A percentile compares a stretch with the other conserved stretches of the same genome.
Evolutionary conservation across 2,329 filamentous ascomycete genomes (phyloP).

Genomic region (Ophiobolus disseminans): DNA sequence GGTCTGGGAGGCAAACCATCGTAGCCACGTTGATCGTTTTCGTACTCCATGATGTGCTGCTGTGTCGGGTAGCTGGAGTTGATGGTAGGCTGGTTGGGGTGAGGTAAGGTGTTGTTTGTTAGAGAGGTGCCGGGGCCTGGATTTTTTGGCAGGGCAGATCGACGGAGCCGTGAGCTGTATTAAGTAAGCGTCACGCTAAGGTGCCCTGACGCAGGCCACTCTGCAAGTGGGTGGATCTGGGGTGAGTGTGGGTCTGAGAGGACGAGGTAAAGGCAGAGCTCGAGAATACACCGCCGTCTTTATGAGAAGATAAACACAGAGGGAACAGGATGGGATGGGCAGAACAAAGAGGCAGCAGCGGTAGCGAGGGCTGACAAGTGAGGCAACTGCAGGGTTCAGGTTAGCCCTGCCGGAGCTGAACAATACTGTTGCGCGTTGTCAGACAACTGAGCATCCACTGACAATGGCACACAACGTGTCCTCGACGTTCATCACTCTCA

Average conservation of each 20-base stretch:
- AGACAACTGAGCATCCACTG: neutral
- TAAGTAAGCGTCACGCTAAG: constrained; percentile 40
- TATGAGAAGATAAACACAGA: neutral
- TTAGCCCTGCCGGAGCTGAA: constrained; percentile 13
- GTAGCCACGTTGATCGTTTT: constrained; percentile 70
- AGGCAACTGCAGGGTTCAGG: constrained; percentile 22
- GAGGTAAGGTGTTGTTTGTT: constrained; percentile 34
- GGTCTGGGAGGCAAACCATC: constrained; percentile 61
- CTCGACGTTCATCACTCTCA: too few species aligned
- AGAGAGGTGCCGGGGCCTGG: constrained; percentile 27
- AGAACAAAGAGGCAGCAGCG: constrained; percentile 13
- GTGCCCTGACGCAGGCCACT: constrained; percentile 18
- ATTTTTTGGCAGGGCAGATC: constrained; percentile 45
- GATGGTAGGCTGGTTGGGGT: constrained; percentile 21
- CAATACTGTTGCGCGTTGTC: neutral
- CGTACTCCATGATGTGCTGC: constrained; percentile 67
- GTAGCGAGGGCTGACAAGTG: constrained; percentile 12
- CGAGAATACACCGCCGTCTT: constrained; percentile 6
- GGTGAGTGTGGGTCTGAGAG: constrained; percentile 1
- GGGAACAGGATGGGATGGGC: neutral
- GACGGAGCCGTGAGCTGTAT: constrained; percentile 37
- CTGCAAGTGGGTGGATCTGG: constrained; percentile 31
- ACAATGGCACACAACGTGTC: too few species aligned
- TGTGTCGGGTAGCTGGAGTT: constrained; percentile 32
- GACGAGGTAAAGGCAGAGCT: constrained; percentile 7